Percentiles rank a stretch among this genome's conserved stretches.
phyloP scores from a whole-genome alignment of 768 basidiomycete species.

The Pulveroboletus sp. region DNA sequence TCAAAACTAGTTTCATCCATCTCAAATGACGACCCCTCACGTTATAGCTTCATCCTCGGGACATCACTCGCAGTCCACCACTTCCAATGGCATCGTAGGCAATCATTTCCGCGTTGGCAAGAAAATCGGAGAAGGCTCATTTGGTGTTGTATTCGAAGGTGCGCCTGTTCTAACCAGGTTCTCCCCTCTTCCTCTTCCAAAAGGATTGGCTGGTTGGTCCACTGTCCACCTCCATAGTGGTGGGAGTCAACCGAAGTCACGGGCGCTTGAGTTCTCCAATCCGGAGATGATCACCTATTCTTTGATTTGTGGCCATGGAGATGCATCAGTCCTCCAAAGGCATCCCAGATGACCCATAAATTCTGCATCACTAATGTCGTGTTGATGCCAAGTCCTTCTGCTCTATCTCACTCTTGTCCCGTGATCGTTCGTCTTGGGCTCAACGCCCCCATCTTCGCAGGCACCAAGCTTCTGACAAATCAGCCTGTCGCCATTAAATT shows the following conservation, averaged over 20 bases:
- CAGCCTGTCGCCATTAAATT: conserved; percentile 97
- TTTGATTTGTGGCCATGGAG: conserved; percentile 4
- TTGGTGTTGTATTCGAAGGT: conserved; percentile 98
- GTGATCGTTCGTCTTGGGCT: conserved; percentile 6
- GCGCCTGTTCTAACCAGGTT: conserved; percentile 19
- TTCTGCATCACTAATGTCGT: conserved; percentile 2
- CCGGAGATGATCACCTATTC: conserved; percentile 3
- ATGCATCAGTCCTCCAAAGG: conserved; percentile 3
- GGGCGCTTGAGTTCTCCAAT: conserved; percentile 12
- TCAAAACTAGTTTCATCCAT: conserved; percentile 1
- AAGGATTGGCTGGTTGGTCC: neutral
- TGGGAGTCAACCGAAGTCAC: conserved; percentile 1
- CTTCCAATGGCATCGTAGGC: conserved; percentile 70
- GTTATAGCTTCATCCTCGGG: conserved; percentile 75
- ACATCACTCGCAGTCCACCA: conserved; percentile 60
- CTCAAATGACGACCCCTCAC: conserved; percentile 72
- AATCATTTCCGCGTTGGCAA: conserved; percentile 87
- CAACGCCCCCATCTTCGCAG: conserved; percentile 37
- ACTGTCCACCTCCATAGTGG: neutral
- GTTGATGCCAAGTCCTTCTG: conserved; percentile 2
- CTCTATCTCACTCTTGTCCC: neutral
- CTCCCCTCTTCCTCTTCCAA: neutral
- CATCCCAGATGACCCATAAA: conserved; percentile 4
- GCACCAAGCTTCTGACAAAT: conserved; percentile 78
- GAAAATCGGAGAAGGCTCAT: conserved; percentile 99